Conservation (phyloP, 345 rosid species). For the Mangifera indica region DNA sequence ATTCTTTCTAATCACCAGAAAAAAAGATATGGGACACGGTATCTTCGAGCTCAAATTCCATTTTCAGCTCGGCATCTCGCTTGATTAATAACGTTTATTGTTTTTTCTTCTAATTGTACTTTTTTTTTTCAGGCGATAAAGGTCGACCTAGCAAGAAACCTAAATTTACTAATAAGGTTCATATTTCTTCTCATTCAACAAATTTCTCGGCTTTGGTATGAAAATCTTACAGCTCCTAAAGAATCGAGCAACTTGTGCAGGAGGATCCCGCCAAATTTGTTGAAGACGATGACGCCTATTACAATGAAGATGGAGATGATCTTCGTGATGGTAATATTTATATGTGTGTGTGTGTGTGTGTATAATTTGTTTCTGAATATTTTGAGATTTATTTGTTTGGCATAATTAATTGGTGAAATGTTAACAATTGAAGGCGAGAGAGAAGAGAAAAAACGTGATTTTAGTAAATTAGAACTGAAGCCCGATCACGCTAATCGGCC, state of each 20-base stretch:
- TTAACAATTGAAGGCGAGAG: constrained; percentile 40
- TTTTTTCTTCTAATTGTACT: too few relatives aligned
- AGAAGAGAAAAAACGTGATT: constrained; percentile 70
- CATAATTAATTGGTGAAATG: constrained; percentile 2
- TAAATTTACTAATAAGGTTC: constrained; percentile 59
- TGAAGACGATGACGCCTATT: constrained; percentile 51
- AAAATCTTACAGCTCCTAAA: not conserved
- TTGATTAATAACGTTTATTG: not conserved
- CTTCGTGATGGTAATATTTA: constrained; percentile 54
- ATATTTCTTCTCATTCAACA: not conserved
- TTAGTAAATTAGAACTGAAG: constrained; percentile 73
- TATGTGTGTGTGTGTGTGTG: not conserved
- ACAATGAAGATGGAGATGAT: constrained; percentile 63
- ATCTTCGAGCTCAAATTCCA: not conserved
- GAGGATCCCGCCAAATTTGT: constrained; percentile 51
- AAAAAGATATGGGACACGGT: constrained; percentile 8
- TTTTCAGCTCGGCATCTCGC: not conserved
- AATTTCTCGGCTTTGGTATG: not conserved
- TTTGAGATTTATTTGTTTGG: not conserved
- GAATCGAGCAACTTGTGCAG: constrained; percentile 33
- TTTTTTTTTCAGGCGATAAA: constrained; percentile 54
- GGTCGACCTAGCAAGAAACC: constrained; percentile 65
- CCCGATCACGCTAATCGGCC: constrained; percentile 83
- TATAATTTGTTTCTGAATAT: not conserved
- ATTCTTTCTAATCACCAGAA: too few relatives aligned